Evolutionary conservation across 2,329 filamentous ascomycete species (phyloP), one percentile per base, ranked within the genome.

Genomic region (Chalaropsis ovoidea): DNA sequence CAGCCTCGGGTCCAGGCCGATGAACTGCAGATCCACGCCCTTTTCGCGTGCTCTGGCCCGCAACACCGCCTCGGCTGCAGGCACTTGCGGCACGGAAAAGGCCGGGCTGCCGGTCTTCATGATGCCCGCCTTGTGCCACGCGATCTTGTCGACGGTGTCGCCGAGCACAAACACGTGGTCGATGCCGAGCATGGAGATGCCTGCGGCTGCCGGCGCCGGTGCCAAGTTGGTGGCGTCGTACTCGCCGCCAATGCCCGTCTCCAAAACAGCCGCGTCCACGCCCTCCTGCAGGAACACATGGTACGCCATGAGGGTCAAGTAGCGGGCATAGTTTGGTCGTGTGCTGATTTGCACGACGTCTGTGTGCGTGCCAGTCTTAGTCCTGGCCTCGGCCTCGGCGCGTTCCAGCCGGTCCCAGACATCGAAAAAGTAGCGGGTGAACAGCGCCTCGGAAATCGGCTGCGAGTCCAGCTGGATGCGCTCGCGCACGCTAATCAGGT

Each of bases 111-210:
- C 82, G 0, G 72, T 65, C 74, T 88, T 88, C 76, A 88, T 84
- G 66, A 89, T 86, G 1, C 86, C 87, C 0, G 84, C 83, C 74
- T 89, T 89, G 74, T 89, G 85, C 86, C 86, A 89, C 0, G 86
- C 85, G 68, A 89, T 88, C 73, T 84, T 79, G 41, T 82, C 82
- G 11, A 88, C 75, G 0, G 83, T 86, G 19, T 79, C 74, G 3
- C 87, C 87, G 1, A 90, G 78, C 22, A 80, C 78, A 63, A 78
- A 80, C 43, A 87, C 80, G 70, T 90, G 87, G 70, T 90, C 87
- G 68, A 89, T 83, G 3, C 85, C 86, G 10, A 89, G 76, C n/a
- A 82, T 81, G 58, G 81, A 84, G 65, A 89, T 84, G 0, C 81
- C 86, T 0, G 81, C 79, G 0, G 79, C 86, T 0, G 81, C 76